A percentile compares a stretch with the other conserved stretches of the same genome.
These are phyloP conservation scores for Neonectria magnoliae DNA, from an alignment of 2,329 filamentous ascomycete species.

Conservation along the genomic window DNA sequence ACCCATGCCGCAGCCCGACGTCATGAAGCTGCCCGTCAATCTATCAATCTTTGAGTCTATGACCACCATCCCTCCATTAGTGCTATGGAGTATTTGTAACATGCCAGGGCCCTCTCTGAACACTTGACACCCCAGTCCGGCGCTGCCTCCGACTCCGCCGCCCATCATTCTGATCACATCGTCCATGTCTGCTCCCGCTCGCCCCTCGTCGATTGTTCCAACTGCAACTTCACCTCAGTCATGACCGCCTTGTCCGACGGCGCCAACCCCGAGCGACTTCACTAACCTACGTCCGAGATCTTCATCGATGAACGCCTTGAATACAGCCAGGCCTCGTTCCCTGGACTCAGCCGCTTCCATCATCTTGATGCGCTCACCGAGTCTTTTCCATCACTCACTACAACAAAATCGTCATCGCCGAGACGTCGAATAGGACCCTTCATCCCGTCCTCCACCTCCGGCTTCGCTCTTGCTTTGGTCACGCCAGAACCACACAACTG, in stretches of 20 bases:
- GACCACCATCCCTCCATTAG: not conserved
- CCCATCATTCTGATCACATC: not conserved
- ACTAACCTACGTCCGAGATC: not conserved
- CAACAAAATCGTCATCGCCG: constrained; percentile 9
- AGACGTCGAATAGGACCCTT: not conserved
- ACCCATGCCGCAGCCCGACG: not conserved
- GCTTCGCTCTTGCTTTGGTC: not conserved
- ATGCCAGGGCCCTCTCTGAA: not conserved
- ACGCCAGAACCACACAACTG: not conserved
- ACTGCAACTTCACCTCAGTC: not conserved
- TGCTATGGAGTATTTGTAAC: not conserved
- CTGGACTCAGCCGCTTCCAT: not conserved
- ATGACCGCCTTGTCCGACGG: not conserved
- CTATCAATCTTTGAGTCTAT: not conserved
- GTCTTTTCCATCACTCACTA: not conserved
- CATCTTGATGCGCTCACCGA: constrained; percentile 1
- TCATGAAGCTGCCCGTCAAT: not conserved
- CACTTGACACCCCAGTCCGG: not conserved
- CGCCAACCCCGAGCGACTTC: not conserved
- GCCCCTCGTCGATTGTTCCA: not conserved
- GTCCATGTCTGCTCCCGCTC: not conserved
- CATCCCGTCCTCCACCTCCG: not conserved
- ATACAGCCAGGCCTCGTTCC: not conserved
- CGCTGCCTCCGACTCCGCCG: not conserved
- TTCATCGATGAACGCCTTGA: constrained; percentile 11